Percentiles rank a stretch among this genome's conserved stretches.
These are phyloP conservation scores for Hypoxylon sp. DNA, from an alignment of 2,329 filamentous ascomycete species.

Conservation along the genomic window DNA sequence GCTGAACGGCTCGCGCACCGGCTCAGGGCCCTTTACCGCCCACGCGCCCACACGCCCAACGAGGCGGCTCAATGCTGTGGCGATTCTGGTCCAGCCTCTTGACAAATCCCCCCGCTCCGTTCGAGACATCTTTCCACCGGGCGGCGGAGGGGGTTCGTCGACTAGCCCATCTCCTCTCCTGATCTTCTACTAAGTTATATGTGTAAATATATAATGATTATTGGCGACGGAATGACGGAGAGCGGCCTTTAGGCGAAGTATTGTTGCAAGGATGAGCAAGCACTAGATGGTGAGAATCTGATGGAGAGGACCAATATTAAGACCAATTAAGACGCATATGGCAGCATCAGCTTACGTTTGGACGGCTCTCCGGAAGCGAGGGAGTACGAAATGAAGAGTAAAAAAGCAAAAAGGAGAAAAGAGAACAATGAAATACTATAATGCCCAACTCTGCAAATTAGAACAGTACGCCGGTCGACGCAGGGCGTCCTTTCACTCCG, in stretches of 20 bases:
- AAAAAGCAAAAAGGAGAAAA: not conserved
- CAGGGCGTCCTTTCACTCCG: not conserved
- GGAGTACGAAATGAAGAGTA: not conserved
- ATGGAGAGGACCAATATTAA: slow-evolving; percentile 1
- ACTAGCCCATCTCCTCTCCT: slow-evolving; percentile 18
- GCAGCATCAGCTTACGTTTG: not conserved
- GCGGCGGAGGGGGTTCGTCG: slow-evolving; percentile 1
- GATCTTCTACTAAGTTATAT: slow-evolving; percentile 6
- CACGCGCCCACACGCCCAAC: no score
- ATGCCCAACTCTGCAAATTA: slow-evolving; percentile 15
- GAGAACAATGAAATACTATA: slow-evolving; percentile 4
- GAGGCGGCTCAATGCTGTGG: slow-evolving; percentile 12
- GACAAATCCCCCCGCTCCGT: slow-evolving; percentile 16
- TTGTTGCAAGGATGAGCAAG: no score
- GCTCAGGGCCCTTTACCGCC: no score
- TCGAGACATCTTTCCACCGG: slow-evolving; percentile 24
- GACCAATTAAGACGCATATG: slow-evolving; percentile 15
- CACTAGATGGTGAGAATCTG: no score
- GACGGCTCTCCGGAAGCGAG: slow-evolving; percentile 2
- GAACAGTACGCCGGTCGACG: not conserved
- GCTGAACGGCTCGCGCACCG: slow-evolving; percentile 34
- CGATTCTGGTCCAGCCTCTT: slow-evolving; percentile 4
- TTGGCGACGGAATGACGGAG: slow-evolving; percentile 18
- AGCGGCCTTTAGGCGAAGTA: not conserved
- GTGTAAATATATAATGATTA: slow-evolving; percentile 7